Conservation (phyloP, 371 early-diverging fungal species). For the Conidiobolus incongruus region DNA sequence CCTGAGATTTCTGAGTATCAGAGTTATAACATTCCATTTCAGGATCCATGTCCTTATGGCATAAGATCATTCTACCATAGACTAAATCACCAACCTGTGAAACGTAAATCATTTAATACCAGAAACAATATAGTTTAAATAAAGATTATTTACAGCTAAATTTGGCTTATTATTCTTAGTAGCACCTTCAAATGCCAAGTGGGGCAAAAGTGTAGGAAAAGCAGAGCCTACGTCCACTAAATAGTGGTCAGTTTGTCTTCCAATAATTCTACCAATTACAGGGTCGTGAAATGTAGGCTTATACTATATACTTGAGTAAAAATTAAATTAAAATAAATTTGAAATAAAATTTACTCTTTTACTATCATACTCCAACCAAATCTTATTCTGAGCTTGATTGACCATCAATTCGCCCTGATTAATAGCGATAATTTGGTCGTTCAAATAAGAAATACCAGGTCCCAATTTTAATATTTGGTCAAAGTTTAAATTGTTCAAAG, state of each 20-base stretch:
- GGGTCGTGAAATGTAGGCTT: slow-evolving; percentile 66
- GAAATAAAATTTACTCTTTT: slow-evolving; percentile 4
- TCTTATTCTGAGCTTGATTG: background rate
- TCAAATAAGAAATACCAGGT: background rate
- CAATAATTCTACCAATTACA: slow-evolving; percentile 60
- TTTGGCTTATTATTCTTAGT: slow-evolving; percentile 79
- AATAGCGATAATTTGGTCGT: background rate
- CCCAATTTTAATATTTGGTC: slow-evolving; percentile 1
- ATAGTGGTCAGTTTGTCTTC: slow-evolving; percentile 48
- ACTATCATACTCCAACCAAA: slow-evolving; percentile 2
- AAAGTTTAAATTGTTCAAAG: too few species aligned
- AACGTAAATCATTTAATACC: background rate
- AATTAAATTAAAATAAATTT: background rate
- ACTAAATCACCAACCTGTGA: slow-evolving; percentile 41
- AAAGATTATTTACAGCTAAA: slow-evolving; percentile 18
- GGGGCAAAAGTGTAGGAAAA: slow-evolving; percentile 50
- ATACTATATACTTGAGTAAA: slow-evolving; percentile 30
- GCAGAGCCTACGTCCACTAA: slow-evolving; percentile 85
- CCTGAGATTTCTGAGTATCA: slow-evolving; percentile 39
- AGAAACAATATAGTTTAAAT: background rate
- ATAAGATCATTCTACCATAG: slow-evolving; percentile 63
- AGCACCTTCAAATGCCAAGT: slow-evolving; percentile 84
- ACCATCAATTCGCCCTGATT: background rate
- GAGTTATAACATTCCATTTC: slow-evolving; percentile 80
- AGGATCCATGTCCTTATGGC: slow-evolving; percentile 89